Evolutionary conservation across 306 rosid species (phyloP).

Genomic region (Malus sieversii): DNA sequence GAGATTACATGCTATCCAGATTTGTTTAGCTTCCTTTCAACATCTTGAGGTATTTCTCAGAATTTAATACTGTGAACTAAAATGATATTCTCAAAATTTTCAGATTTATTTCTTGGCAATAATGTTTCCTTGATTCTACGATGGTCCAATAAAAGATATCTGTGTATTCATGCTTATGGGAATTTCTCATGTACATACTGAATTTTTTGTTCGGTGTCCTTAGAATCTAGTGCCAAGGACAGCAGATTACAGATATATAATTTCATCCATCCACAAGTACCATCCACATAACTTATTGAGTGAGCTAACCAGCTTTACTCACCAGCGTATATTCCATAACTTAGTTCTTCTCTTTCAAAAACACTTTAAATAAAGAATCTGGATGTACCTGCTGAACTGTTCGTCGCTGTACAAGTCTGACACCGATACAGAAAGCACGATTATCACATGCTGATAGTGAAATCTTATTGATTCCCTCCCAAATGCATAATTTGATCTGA

Average conservation of each 20-base stretch:
- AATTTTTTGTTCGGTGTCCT: neutral
- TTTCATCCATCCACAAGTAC: neutral
- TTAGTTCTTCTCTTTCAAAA: neutral
- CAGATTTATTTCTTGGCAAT: neutral
- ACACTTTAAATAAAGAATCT: neutral
- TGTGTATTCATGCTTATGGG: neutral
- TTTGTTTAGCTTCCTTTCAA: neutral
- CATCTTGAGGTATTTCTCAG: neutral
- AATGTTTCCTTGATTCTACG: neutral
- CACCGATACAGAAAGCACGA: slow-evolving; percentile 87
- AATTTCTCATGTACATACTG: neutral
- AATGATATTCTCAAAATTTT: neutral
- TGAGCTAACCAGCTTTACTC: neutral
- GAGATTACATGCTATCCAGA: neutral
- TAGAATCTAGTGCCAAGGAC: neutral
- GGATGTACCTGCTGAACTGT: slow-evolving; percentile 67
- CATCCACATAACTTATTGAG: neutral
- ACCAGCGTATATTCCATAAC: neutral
- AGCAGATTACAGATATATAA: neutral
- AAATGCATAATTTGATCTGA: slow-evolving; percentile 65
- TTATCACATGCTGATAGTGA: slow-evolving; percentile 74
- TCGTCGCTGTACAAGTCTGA: slow-evolving; percentile 78
- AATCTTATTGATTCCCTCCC: slow-evolving; percentile 81
- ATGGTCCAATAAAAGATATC: neutral
- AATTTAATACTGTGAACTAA: neutral